A percentile compares a stretch with the other conserved stretches of the same genome.
Conservation (phyloP, 495 filamentous ascomycete genomes). For the Penicillium samsonianum region DNA sequence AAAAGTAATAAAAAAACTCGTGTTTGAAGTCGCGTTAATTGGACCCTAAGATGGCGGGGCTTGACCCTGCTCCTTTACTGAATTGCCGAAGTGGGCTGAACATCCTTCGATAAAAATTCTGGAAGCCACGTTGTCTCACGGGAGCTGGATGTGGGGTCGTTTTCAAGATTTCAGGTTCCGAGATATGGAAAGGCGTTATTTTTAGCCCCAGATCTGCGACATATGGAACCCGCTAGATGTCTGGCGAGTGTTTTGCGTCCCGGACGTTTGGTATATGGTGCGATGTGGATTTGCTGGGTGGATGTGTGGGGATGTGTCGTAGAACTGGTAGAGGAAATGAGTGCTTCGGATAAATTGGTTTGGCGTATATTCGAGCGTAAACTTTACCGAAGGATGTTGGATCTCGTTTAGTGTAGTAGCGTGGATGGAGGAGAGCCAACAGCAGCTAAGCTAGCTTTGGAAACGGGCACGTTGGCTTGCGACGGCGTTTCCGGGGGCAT, state of each 20-base stretch:
- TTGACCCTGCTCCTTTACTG: neutral
- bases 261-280: constrained; percentile 5
- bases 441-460: neutral
- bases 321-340: constrained; percentile 8
- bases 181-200: constrained; percentile 2
- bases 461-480: neutral
- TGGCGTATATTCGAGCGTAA: neutral
- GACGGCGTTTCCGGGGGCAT: constrained; percentile 1
- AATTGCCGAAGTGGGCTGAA: constrained; percentile 9
- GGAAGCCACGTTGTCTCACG: constrained; percentile 30
- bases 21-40: neutral
- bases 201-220: constrained; percentile 26
- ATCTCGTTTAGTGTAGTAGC: too few relatives aligned
- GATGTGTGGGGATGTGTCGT: neutral
- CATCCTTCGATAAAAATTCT: constrained; percentile 18
- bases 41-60: neutral
- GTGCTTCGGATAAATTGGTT: constrained; percentile 2
- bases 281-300: neutral
- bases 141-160: constrained; percentile 9
- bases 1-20: neutral
- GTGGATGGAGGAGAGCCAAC: too few relatives aligned
- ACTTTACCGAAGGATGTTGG: neutral
- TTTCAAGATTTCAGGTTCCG: neutral
- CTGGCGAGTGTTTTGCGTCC: neutral
- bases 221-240: neutral